phyloP scores from a whole-genome alignment of 164 flowering plant species.

The Aristolochia fimbriata region DNA sequence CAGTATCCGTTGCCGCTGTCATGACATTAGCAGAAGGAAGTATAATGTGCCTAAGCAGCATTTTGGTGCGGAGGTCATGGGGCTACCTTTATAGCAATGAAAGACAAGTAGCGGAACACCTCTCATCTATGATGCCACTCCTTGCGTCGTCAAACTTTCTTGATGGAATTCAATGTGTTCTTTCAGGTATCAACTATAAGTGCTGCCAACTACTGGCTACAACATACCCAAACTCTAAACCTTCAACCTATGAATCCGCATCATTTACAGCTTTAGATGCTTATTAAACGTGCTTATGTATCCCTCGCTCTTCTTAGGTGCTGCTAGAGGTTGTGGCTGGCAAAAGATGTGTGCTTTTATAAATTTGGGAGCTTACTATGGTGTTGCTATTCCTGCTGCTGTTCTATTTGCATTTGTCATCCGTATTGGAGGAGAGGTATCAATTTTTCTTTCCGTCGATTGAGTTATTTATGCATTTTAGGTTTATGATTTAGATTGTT shows the following conservation, averaged over 20 bases:
- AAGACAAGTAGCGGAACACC: constrained; percentile 36
- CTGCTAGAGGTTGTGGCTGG: constrained; percentile 77
- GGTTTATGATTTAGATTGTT: neutral
- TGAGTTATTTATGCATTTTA: neutral
- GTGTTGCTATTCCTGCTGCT: constrained; percentile 46
- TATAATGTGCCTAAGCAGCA: constrained; percentile 14
- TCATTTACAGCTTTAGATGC: too few relatives aligned
- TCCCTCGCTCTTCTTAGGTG: constrained; percentile 18
- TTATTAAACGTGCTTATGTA: too few relatives aligned
- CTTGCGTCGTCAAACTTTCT: constrained; percentile 45
- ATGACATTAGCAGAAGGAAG: constrained; percentile 32
- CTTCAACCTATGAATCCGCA: too few relatives aligned
- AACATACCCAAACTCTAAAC: neutral
- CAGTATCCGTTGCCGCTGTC: constrained; percentile 22
- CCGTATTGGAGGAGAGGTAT: constrained; percentile 46
- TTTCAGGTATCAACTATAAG: constrained; percentile 36
- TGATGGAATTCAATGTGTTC: constrained; percentile 52
- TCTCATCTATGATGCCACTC: constrained; percentile 38
- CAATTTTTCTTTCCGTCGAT: neutral
- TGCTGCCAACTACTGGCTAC: neutral
- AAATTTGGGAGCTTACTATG: constrained; percentile 55
- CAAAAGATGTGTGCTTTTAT: constrained; percentile 39
- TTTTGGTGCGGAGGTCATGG: constrained; percentile 35
- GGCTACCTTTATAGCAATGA: constrained; percentile 48
- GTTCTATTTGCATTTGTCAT: constrained; percentile 40